Base-by-base conservation (phyloP, 352 stramenopile species). In the Pythium sukuiense region DNA sequence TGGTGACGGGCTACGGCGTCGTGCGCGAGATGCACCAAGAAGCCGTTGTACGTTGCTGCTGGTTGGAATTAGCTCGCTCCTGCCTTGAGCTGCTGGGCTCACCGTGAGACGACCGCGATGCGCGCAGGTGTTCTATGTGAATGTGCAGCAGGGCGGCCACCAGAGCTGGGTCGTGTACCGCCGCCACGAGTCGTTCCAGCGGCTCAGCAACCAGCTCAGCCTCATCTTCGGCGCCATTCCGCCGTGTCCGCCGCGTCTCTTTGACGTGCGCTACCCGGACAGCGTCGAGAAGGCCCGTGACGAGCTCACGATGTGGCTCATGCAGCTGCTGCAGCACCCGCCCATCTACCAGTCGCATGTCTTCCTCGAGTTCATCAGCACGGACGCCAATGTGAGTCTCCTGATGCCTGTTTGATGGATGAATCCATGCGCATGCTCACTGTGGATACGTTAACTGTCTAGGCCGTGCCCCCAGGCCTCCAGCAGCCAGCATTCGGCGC, bases 341-440 rank as follows among this genome's bases (percentile, higher is more conserved):
- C 79, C 86, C n/a, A 82, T 94, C 63, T 89, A 83, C 66, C 83
- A 90, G 72, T 94, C 83, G 53, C 86, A 92, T 59, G 81, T 89
- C 5, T 93, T 95, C 61, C 71, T 92, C 43, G 83, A 95, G 54
- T 95, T 95, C 67, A 74, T 93, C 49, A 91, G 78, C 59, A 73
- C 73, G 24, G 86, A 95, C 49, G 86, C 86, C 68, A 95, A 95
- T 30, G 79, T 89, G 61, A 55, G 81, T 60, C 11, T 24, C 20
- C 20, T 24, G 20, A 24, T 24, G 0, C 20, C 20, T 24, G 20
- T 24, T 24, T 24, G 20, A 24, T 24, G 20, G 20, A 24, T 24
- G 20, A 24, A 24, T 24, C 20, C 20, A 24, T 37, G 39, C 20
- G 26, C 39, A 61, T 48, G 24, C 20, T 52, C 24, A 63, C 39